A percentile compares a stretch with the other conserved stretches of the same genome.
Evolutionary conservation across 805 yeast species (phyloP).

Genomic region (Lachancea fermentati): DNA sequence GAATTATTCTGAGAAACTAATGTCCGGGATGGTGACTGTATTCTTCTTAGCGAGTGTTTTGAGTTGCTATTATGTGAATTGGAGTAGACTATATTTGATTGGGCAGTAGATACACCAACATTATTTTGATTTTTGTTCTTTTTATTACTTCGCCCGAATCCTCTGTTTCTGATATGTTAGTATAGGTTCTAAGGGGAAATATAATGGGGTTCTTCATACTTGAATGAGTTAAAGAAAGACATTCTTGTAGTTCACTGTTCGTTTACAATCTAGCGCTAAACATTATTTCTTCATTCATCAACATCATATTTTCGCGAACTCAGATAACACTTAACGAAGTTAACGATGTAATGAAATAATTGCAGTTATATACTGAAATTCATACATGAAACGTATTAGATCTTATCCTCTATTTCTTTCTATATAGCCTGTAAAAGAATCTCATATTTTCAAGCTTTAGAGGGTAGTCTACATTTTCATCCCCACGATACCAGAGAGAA

Average conservation of each 20-base stretch:
- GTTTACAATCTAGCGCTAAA: too few relatives aligned
- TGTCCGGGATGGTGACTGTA: slow-evolving; percentile 25
- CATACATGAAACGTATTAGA: too few relatives aligned
- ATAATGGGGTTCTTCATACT: slow-evolving; percentile 6
- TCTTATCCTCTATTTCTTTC: slow-evolving; percentile 47
- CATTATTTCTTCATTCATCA: too few relatives aligned
- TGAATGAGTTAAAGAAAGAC: slow-evolving; percentile 13
- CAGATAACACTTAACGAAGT: too few relatives aligned
- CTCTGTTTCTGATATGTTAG: slow-evolving; percentile 40
- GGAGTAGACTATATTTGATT: slow-evolving; percentile 28
- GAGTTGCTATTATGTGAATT: slow-evolving; percentile 41
- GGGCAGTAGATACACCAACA: slow-evolving; percentile 15
- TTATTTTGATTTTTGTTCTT: slow-evolving; percentile 37
- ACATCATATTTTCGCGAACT: too few relatives aligned
- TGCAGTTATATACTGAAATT: too few relatives aligned
- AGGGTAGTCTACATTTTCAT: slow-evolving; percentile 48
- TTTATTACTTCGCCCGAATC: slow-evolving; percentile 54
- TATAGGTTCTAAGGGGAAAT: not conserved
- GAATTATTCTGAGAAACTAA: slow-evolving; percentile 17
- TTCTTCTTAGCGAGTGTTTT: slow-evolving; percentile 41
- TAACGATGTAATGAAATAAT: too few relatives aligned
- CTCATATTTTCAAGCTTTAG: slow-evolving; percentile 83
- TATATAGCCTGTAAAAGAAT: slow-evolving; percentile 71
- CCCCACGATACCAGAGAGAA: slow-evolving; percentile 74
- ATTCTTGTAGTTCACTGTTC: too few relatives aligned